Evolutionary conservation across 768 basidiomycete genomes (phyloP), one percentile per base, ranked within the genome.

Genomic region (Hypsizygus marmoreus): DNA sequence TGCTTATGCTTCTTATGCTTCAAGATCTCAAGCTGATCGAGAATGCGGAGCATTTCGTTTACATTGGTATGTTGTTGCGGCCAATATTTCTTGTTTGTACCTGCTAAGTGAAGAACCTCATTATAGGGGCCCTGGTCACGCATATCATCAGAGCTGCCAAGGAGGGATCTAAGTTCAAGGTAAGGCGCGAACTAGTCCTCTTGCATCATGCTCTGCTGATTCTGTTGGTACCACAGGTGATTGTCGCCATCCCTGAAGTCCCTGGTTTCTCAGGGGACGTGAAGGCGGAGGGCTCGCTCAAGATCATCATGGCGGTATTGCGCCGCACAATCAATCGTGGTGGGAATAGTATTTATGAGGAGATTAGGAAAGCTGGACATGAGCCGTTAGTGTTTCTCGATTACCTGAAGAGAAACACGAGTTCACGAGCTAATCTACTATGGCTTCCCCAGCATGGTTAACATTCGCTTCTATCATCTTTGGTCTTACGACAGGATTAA

Each of bases 401-500:
- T 3, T 20, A 23, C 25, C 5, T 32, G 22, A 9, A 33, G n/a
- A 11, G 9, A 11, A 20, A 14, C 6, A 12, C 20, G 13, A 4
- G 8, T 14, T 20, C 2, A 32, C 7, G 16, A n/a, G 12, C 22
- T 24, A 17, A 39, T n/a, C 32, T 22, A 31, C 34, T 12, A 24
- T 6, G 14, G 13, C 19, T 16, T 20, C n/a, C n/a, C n/a, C 36
- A 91, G 91, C n/a, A 57, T 72, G 68, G 84, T 94, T 46, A 94
- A 87, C 61, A 88, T 97, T 55, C 79, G 85, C 9, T 92, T 97
- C 76, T 97, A 90, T 70, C 93, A 98, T 67, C 75, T 99, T 19
- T 80, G 97, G 23, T 73, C 86, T 1, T 99, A 95, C 61, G 95
- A 97, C 60, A 76, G 94, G 19, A 90, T 95, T 59, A 94, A 93